Conservation (phyloP, 2,329 filamentous ascomycete species). For the Fusarium equiseti region DNA sequence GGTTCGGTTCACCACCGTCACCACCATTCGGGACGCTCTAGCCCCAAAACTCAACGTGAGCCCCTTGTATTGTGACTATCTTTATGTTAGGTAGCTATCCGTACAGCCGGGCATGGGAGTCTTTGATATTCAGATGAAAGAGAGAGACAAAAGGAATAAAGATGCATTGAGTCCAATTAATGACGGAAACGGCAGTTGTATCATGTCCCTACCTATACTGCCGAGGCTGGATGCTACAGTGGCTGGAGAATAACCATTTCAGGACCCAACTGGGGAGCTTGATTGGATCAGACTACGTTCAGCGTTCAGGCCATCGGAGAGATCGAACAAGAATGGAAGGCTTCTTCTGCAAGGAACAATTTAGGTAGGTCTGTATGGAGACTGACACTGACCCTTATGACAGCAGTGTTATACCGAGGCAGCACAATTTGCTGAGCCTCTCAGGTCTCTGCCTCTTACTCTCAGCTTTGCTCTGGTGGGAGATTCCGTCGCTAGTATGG, state of each 20-base stretch:
- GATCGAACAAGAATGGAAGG: slow-evolving; percentile 39
- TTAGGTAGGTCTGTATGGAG: neutral
- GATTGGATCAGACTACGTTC: slow-evolving; percentile 6
- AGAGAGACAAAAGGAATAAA: neutral
- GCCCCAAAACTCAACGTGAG: slow-evolving; percentile 12
- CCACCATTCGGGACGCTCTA: slow-evolving; percentile 38
- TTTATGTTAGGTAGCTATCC: neutral
- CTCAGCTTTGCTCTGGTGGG: slow-evolving; percentile 3
- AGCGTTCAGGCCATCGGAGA: slow-evolving; percentile 12
- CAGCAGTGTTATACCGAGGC: neutral
- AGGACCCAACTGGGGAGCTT: slow-evolving; percentile 12
- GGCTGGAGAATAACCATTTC: slow-evolving; percentile 17
- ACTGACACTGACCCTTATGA: slow-evolving; percentile 12
- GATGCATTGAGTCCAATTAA: neutral
- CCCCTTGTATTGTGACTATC: slow-evolving; percentile 17
- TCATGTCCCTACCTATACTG: slow-evolving; percentile 1
- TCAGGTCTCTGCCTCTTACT: neutral
- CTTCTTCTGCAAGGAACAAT: slow-evolving; percentile 38
- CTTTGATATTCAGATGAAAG: neutral
- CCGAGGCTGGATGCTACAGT: neutral
- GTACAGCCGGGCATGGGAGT: neutral
- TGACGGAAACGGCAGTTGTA: slow-evolving; percentile 22
- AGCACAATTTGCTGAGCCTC: slow-evolving; percentile 6
- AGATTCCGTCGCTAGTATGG: slow-evolving; percentile 1
- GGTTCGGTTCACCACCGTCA: slow-evolving; percentile 40